Evolutionary conservation across 139 green algal genomes (phyloP), one percentile per base, ranked within the genome.

Genomic region (Nannochloris sp.): DNA sequence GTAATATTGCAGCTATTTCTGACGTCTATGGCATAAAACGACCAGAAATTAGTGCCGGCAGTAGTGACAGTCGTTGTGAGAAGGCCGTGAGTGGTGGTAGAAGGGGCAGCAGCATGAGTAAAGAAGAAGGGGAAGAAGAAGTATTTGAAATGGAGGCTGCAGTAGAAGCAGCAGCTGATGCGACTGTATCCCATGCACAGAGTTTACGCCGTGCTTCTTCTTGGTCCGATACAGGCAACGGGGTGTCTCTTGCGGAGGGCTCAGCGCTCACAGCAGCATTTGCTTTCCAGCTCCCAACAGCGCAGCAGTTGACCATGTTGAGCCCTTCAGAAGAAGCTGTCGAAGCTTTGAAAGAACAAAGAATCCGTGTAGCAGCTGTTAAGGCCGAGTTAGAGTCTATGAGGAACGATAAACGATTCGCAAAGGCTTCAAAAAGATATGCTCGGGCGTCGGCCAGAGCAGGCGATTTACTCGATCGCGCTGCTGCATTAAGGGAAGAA

Each of bases 401-500:
- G 45, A 70, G 68, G 53, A 35, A 25, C 31, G 58, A 69, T 44
- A 69, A 36, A 3, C 3, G 29, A 8, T 72, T 74, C 35, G 35
- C 58, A 56, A 56, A 58, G 36, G 67, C 46, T 14, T 31, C 56
- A 31, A 76, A 62, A 38, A 64, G 38, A 4, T 39, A 2, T 25
- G 19, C 30, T 30, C 10, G 12, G 30, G 53, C 63, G 34, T 54
- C 51, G 14, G 35, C 54, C 2, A 65, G 76, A 34, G 72, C 79
- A 4, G 25, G 58, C 7, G 51, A 48, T 23, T 54, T 85, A 25
- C 33, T 79, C 42, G 34, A 72, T 29, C 63, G 54, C 2, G 64
- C 60, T 4, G 48, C 64, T 1, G 47, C 31, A 35, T 57, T 87
- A 59, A 67, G 75, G 1, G n/a, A 33, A 0, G 71, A 75, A 23